Conservation (phyloP, 352 stramenopile species). For the Phytophthora idaei region DNA sequence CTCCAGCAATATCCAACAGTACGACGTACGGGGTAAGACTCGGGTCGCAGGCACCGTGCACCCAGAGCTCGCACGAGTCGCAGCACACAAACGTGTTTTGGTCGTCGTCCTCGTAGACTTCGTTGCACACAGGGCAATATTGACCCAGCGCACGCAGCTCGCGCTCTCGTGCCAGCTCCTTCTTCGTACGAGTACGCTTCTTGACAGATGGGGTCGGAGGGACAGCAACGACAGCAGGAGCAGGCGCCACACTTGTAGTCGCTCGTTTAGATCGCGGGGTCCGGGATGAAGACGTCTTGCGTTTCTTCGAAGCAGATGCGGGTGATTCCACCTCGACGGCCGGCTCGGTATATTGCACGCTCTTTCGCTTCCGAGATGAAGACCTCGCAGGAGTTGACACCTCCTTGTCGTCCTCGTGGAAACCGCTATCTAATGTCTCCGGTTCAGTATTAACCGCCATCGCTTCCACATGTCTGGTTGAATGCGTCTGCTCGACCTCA, state of each 20-base stretch:
- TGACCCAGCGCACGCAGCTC: conserved; percentile 80
- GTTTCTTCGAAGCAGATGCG: conserved; percentile 37
- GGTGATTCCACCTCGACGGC: conserved; percentile 25
- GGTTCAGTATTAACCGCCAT: conserved; percentile 12
- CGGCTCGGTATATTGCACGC: conserved; percentile 27
- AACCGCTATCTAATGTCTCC: conserved; percentile 12
- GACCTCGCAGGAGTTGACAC: conserved; percentile 17
- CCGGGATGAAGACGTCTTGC: conserved; percentile 31
- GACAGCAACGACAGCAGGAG: conserved; percentile 24
- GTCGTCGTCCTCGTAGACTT: conserved; percentile 87
- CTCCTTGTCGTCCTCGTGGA: conserved; percentile 19
- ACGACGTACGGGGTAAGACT: conserved; percentile 66
- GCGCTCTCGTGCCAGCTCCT: conserved; percentile 70
- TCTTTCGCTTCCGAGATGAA: conserved; percentile 40
- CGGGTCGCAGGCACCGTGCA: conserved; percentile 77
- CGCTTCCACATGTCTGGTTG: conserved; percentile 3
- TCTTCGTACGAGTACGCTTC: conserved; percentile 70
- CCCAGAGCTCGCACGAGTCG: conserved; percentile 90
- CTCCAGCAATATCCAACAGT: background rate
- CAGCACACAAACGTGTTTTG: conserved; percentile 87
- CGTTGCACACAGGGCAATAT: conserved; percentile 89
- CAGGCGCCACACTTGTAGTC: conserved; percentile 11
- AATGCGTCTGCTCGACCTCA: conserved; percentile 6
- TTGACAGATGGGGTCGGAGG: conserved; percentile 17
- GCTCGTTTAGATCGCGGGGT: conserved; percentile 26